Conservation (phyloP, 202 grass and related monocot species). For the Schoenoplectus tabernaemontani region DNA sequence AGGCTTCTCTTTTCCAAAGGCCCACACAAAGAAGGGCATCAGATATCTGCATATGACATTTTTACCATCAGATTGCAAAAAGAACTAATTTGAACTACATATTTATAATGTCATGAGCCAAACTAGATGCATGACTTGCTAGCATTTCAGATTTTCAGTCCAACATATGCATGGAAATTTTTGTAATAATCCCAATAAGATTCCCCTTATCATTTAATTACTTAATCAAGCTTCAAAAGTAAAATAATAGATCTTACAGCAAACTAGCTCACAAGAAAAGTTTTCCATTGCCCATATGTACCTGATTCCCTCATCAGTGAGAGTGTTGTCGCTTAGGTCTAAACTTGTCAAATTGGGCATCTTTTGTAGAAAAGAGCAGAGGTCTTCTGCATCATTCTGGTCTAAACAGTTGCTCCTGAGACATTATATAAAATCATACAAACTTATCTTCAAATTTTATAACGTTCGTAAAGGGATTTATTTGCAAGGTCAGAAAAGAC, state of each 20-base stretch:
- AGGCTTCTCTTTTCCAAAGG: constrained; percentile 49
- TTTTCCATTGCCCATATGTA: constrained; percentile 18
- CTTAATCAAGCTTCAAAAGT: constrained; percentile 17
- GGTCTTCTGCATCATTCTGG: constrained; percentile 51
- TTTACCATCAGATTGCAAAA: background rate
- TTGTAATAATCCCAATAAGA: background rate
- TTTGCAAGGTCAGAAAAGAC: background rate
- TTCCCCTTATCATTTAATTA: background rate
- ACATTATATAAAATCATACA: constrained; percentile 10
- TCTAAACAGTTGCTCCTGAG: constrained; percentile 67
- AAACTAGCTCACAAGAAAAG: background rate
- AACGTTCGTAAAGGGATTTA: background rate
- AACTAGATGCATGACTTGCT: background rate
- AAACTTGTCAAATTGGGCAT: constrained; percentile 59
- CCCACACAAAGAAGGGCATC: constrained; percentile 51
- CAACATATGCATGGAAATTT: background rate
- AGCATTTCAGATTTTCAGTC: constrained; percentile 2
- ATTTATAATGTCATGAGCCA: constrained; percentile 6
- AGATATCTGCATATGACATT: constrained; percentile 43
- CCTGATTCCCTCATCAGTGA: constrained; percentile 75
- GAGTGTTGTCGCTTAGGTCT: constrained; percentile 80
- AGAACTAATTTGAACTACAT: background rate
- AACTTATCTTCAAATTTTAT: background rate
- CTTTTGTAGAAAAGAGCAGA: constrained; percentile 51
- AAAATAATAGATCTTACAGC: constrained; percentile 8